phyloP scores from a whole-genome alignment of 1,284 basidiomycete genomes.

The Moesziomyces sp. region DNA sequence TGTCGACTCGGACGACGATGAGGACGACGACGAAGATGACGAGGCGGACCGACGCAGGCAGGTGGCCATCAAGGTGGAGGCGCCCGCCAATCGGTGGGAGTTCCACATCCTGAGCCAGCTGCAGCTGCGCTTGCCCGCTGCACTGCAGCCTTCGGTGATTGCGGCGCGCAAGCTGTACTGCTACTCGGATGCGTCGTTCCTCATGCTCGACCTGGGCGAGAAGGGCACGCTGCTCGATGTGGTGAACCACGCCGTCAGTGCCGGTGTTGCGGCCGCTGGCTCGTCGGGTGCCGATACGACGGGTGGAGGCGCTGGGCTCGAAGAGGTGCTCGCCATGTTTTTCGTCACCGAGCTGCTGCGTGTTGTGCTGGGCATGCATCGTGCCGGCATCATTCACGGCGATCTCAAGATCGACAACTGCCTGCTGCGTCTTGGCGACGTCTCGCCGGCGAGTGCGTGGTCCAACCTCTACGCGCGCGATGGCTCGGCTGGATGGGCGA shows the following conservation, averaged over 20 bases:
- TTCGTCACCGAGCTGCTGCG: conserved; percentile 91
- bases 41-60: conserved; percentile 73
- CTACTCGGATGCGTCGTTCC: conserved; percentile 82
- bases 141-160: conserved; percentile 50
- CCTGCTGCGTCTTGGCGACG: conserved; percentile 84
- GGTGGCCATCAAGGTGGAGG: conserved; percentile 91
- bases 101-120: conserved; percentile 85
- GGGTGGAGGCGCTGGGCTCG: conserved; percentile 73
- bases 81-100: conserved; percentile 91
- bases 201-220: conserved; percentile 85
- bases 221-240: conserved; percentile 94
- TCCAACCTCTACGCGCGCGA: conserved; percentile 78
- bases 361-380: conserved; percentile 83
- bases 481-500: conserved; percentile 83
- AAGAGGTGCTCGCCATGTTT: conserved; percentile 94
- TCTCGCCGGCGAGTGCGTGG: conserved; percentile 77
- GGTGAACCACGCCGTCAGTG: conserved; percentile 76
- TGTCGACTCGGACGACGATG: conserved; percentile 5
- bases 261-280: conserved; percentile 75
- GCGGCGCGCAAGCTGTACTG: conserved; percentile 55
- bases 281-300: conserved; percentile 55
- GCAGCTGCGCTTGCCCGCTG: conserved; percentile 69
- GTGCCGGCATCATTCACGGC: conserved; percentile 87
- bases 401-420: conserved; percentile 99
- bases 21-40: conserved; percentile 70